These are phyloP conservation scores for Colletotrichum cereale DNA, from an alignment of 2,329 filamentous ascomycete genomes.

Conservation along the genomic window DNA sequence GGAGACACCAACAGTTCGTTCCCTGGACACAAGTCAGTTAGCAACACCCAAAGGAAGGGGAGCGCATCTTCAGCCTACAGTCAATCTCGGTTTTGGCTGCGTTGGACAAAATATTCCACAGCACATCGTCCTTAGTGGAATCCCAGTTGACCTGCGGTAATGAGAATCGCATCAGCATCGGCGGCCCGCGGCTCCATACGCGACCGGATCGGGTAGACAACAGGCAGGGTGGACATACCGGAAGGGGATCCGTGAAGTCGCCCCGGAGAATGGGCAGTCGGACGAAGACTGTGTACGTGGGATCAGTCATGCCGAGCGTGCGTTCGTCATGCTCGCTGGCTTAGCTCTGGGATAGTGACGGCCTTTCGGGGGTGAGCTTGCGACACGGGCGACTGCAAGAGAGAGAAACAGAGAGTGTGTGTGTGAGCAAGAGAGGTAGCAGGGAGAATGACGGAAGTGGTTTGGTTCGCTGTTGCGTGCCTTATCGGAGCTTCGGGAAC, in stretches of 20 bases:
- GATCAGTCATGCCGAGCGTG: slow-evolving; percentile 58
- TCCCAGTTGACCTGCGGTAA: slow-evolving; percentile 83
- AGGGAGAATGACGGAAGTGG: slow-evolving; percentile 33
- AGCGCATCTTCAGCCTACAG: slow-evolving; percentile 68
- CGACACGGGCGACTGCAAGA: slow-evolving; percentile 5
- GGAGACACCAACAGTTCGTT: slow-evolving; percentile 74
- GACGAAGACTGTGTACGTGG: slow-evolving; percentile 82
- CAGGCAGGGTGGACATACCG: slow-evolving; percentile 64
- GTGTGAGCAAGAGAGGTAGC: neutral
- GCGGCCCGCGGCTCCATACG: neutral
- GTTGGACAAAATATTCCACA: slow-evolving; percentile 92
- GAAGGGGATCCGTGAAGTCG: slow-evolving; percentile 90
- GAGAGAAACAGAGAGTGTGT: neutral
- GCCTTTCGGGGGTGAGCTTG: slow-evolving; percentile 16
- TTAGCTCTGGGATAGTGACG: slow-evolving; percentile 29
- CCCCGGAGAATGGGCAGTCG: slow-evolving; percentile 89
- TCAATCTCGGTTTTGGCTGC: slow-evolving; percentile 87
- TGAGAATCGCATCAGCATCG: slow-evolving; percentile 42
- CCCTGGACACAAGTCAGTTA: slow-evolving; percentile 64
- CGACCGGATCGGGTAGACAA: slow-evolving; percentile 28
- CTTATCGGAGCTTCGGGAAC: slow-evolving; percentile 40
- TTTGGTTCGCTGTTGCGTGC: slow-evolving; percentile 25
- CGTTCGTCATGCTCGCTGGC: slow-evolving; percentile 36
- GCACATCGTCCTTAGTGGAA: slow-evolving; percentile 82
- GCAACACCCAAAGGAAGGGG: neutral